Evolutionary conservation across 129 eudicot genomes (phyloP).

Genomic region (Helianthus tuberosus): DNA sequence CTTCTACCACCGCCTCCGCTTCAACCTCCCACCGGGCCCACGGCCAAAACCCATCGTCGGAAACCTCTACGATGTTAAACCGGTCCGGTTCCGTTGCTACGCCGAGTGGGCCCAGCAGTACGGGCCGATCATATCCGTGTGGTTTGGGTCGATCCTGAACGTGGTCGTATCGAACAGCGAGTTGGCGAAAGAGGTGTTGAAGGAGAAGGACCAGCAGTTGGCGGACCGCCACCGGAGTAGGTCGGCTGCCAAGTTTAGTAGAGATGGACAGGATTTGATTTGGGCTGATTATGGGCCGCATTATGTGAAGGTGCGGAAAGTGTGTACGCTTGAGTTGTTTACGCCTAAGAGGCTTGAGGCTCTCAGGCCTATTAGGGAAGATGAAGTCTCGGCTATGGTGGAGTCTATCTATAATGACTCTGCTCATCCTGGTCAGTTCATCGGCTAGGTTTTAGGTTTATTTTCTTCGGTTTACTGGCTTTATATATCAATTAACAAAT

Average conservation of each 20-base stretch:
- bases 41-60: constrained; percentile 73
- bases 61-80: constrained; percentile 71
- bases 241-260: constrained; percentile 34
- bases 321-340: constrained; percentile 70
- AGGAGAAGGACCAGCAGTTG: constrained; percentile 73
- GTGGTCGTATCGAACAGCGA: constrained; percentile 57
- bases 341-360: constrained; percentile 65
- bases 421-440: constrained; percentile 41
- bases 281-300: constrained; percentile 92
- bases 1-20: constrained; percentile 48
- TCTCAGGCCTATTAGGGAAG: constrained; percentile 74
- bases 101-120: constrained; percentile 63
- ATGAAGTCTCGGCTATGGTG: constrained; percentile 73
- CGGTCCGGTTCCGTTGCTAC: constrained; percentile 70
- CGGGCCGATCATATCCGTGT: constrained; percentile 79
- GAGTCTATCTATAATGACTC: constrained; percentile 60
- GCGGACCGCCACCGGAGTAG: constrained; percentile 59
- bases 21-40: constrained; percentile 87
- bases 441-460: too few relatives aligned
- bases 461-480: too few relatives aligned
- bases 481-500: too few relatives aligned
- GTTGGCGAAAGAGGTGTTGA: constrained; percentile 62
- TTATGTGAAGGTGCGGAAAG: constrained; percentile 75
- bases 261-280: constrained; percentile 69
- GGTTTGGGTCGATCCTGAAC: constrained; percentile 66